Evolutionary conservation across 2,329 filamentous ascomycete genomes (phyloP).

Genomic region (Exophiala sp.): DNA sequence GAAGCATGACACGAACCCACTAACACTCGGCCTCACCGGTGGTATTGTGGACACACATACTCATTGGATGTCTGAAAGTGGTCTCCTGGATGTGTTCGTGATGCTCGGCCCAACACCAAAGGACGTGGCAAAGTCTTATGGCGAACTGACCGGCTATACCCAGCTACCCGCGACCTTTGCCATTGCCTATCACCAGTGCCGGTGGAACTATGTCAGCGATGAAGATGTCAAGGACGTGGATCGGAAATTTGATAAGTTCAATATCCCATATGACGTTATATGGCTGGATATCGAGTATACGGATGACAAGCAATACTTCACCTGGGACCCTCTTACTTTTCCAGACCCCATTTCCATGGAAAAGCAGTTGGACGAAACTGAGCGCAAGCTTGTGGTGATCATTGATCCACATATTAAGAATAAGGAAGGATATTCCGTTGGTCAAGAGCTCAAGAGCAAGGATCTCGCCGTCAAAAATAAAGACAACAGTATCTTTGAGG

Average conservation of each 20-base stretch:
- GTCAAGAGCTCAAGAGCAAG: conserved; percentile 75
- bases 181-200: conserved; percentile 92
- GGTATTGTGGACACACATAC: conserved; percentile 70
- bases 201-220: conserved; percentile 97
- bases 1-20: conserved; percentile 65
- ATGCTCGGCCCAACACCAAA: conserved; percentile 84
- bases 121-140: conserved; percentile 74
- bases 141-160: conserved; percentile 84
- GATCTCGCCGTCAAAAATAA: conserved; percentile 84
- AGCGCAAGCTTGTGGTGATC: conserved; percentile 85
- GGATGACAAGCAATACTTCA: conserved; percentile 96
- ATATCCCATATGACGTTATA: conserved; percentile 96
- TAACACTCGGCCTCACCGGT: conserved; percentile 65
- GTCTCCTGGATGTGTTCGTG: conserved; percentile 85
- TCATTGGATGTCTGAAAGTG: conserved; percentile 94
- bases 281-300: conserved; percentile 99
- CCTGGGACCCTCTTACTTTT: conserved; percentile 88
- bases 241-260: conserved; percentile 87
- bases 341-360: conserved; percentile 80
- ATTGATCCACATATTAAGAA: conserved; percentile 99
- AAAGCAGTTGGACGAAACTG: conserved; percentile 74
- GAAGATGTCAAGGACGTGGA: conserved; percentile 97
- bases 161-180: conserved; percentile 88
- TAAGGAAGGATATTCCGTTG: conserved; percentile 66
- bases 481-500: conserved; percentile 80